These are phyloP conservation scores for Talaromyces sp. DNA, from an alignment of 2,329 filamentous ascomycete genomes.

Conservation along the genomic window DNA sequence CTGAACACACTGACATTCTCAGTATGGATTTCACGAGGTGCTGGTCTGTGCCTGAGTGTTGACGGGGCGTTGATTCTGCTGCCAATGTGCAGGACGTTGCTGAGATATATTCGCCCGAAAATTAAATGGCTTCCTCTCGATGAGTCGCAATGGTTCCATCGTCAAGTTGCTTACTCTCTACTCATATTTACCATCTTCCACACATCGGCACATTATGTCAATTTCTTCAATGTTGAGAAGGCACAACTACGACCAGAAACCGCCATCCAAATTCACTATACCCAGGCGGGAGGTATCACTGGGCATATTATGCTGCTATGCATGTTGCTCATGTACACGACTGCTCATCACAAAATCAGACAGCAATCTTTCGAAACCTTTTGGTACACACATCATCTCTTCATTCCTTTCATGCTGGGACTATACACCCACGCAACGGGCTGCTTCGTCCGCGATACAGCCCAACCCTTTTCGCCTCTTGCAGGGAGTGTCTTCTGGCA, in stretches of 20 bases:
- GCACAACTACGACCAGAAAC: slow-evolving; percentile 74
- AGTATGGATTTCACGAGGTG: slow-evolving; percentile 94
- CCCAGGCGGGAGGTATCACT: slow-evolving; percentile 83
- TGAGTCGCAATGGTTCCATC: slow-evolving; percentile 94
- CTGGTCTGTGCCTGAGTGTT: slow-evolving; percentile 77
- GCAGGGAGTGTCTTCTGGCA: slow-evolving; percentile 78
- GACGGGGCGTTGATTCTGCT: slow-evolving; percentile 85
- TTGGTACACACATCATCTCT: slow-evolving; percentile 99
- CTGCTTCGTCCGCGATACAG: slow-evolving; percentile 89
- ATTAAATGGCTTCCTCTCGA: slow-evolving; percentile 87
- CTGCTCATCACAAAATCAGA: slow-evolving; percentile 85
- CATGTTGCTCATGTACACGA: slow-evolving; percentile 98
- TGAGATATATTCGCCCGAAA: slow-evolving; percentile 82
- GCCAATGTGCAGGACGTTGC: slow-evolving; percentile 88
- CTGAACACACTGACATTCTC: slow-evolving; percentile 82
- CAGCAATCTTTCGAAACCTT: slow-evolving; percentile 98
- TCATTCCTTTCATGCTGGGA: slow-evolving; percentile 88
- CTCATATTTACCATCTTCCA: slow-evolving; percentile 79
- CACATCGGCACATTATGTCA: slow-evolving; percentile 83
- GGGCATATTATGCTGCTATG: slow-evolving; percentile 98
- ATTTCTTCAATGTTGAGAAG: slow-evolving; percentile 95
- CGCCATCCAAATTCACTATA: slow-evolving; percentile 88
- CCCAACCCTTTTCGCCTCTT: slow-evolving; percentile 73
- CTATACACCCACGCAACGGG: slow-evolving; percentile 95
- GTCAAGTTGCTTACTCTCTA: slow-evolving; percentile 87